Evolutionary conservation across 2,329 filamentous ascomycete species (phyloP).

Genomic region (Diaporthe eres): DNA sequence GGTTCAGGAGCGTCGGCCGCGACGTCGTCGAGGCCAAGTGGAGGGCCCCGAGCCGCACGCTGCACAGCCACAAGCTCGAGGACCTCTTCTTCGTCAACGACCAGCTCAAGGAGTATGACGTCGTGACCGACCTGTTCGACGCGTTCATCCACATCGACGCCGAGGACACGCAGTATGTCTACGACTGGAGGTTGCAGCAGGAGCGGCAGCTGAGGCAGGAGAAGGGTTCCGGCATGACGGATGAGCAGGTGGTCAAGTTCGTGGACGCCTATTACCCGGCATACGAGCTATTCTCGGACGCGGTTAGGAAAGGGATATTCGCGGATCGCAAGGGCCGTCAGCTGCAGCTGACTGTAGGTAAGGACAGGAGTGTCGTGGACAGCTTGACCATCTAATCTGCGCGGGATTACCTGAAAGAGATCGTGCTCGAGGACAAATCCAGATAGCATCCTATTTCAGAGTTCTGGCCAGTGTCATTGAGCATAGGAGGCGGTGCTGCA

Average conservation of each 20-base stretch:
- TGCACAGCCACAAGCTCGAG: conserved; percentile 62
- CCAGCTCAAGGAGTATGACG: conserved; percentile 62
- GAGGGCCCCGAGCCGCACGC: conserved; percentile 65
- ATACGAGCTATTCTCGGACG: conserved; percentile 78
- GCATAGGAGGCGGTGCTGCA: neutral
- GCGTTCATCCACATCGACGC: conserved; percentile 76
- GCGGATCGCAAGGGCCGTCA: conserved; percentile 65
- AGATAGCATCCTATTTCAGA: neutral
- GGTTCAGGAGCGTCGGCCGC: conserved; percentile 76
- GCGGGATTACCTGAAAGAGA: neutral
- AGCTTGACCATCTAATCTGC: conserved; percentile 47
- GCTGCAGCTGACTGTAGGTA: conserved; percentile 72
- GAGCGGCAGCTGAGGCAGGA: conserved; percentile 77
- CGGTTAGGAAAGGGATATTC: conserved; percentile 71
- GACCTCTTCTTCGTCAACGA: conserved; percentile 67
- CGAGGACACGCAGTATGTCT: conserved; percentile 80
- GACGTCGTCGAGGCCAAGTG: conserved; percentile 66
- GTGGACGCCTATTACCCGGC: conserved; percentile 79
- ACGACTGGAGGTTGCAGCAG: conserved; percentile 87
- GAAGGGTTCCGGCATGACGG: conserved; percentile 84
- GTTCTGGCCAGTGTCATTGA: neutral
- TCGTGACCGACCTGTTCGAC: conserved; percentile 64
- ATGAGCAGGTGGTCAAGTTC: conserved; percentile 83
- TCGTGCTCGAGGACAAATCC: neutral
- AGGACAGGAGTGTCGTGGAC: conserved; percentile 71